Percentiles rank a stretch among this genome's conserved stretches.
phyloP scores from a whole-genome alignment of 306 rosid genomes.

The Trifolium fragiferum region DNA sequence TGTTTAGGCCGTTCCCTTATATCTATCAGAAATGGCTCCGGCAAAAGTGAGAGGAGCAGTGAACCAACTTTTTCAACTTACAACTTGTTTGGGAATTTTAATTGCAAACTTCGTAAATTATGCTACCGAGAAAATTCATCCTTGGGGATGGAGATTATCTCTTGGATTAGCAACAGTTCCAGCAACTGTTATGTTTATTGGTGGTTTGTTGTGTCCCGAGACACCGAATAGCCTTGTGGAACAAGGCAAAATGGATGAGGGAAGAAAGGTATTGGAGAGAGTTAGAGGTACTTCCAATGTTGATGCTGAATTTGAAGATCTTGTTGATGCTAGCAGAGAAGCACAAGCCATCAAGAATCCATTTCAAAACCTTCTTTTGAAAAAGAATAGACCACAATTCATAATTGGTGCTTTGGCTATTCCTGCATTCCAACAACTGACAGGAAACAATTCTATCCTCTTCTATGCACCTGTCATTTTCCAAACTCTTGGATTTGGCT shows the following conservation, averaged over 20 bases:
- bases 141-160: conserved; percentile 90
- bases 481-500: conserved; percentile 81
- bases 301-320: conserved; percentile 79
- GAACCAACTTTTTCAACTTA: conserved; percentile 76
- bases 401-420: conserved; percentile 79
- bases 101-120: conserved; percentile 71
- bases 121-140: conserved; percentile 67
- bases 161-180: conserved; percentile 88
- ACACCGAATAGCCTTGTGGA: conserved; percentile 94
- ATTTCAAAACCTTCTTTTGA: conserved; percentile 59
- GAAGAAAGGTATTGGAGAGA: conserved; percentile 64
- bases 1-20: conserved; percentile 86
- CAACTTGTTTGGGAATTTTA: conserved; percentile 75
- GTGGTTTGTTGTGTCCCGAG: conserved; percentile 83
- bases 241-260: conserved; percentile 76
- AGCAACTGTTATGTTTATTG: conserved; percentile 77
- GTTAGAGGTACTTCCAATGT: conserved; percentile 78
- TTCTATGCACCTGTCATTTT: conserved; percentile 90
- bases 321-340: conserved; percentile 67
- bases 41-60: conserved; percentile 73
- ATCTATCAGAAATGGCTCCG: conserved; percentile 93
- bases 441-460: conserved; percentile 86
- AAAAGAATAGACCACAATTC: conserved; percentile 75
- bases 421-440: conserved; percentile 86
- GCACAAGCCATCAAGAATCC: conserved; percentile 65